A percentile compares a stretch with the other conserved stretches of the same genome.
Conservation (phyloP, 164 flowering plant species). For the Vitis amurensis region DNA sequence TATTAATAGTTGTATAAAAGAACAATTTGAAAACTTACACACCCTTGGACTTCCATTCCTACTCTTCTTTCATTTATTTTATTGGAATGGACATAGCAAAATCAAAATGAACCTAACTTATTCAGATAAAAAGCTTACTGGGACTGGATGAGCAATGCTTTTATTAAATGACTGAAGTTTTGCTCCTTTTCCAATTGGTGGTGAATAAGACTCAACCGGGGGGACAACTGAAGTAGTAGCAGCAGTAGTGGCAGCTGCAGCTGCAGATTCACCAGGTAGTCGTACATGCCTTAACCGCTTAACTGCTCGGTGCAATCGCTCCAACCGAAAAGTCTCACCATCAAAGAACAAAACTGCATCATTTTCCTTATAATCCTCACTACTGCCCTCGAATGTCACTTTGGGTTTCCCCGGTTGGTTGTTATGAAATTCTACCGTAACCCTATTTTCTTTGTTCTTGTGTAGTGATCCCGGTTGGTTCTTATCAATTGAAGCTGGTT, state of each 20-base stretch:
- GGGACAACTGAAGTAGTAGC: constrained; percentile 24
- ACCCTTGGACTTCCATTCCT: too few relatives aligned
- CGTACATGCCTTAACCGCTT: constrained; percentile 75
- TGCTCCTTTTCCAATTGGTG: constrained; percentile 44
- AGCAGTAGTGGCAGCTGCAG: constrained; percentile 21
- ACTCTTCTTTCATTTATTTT: neutral
- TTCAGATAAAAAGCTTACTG: constrained; percentile 32
- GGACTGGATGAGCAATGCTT: constrained; percentile 28
- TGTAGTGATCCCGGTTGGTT: constrained; percentile 64
- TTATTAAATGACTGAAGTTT: constrained; percentile 41
- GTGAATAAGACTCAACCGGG: constrained; percentile 38
- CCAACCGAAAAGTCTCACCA: constrained; percentile 66
- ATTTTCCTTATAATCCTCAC: constrained; percentile 78
- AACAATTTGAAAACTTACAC: too few relatives aligned
- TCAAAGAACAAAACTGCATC: constrained; percentile 87
- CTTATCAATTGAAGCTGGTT: constrained; percentile 87
- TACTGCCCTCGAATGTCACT: constrained; percentile 67
- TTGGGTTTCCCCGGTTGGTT: constrained; percentile 80
- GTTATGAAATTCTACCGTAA: constrained; percentile 71
- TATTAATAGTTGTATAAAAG: too few relatives aligned
- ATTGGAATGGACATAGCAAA: neutral
- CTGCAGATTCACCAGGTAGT: constrained; percentile 56
- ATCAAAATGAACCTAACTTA: too few relatives aligned
- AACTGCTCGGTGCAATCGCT: constrained; percentile 74
- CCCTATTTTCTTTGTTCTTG: constrained; percentile 72